Evolutionary conservation across 2,329 filamentous ascomycete species (phyloP).

Genomic region (Calonectria montana): DNA sequence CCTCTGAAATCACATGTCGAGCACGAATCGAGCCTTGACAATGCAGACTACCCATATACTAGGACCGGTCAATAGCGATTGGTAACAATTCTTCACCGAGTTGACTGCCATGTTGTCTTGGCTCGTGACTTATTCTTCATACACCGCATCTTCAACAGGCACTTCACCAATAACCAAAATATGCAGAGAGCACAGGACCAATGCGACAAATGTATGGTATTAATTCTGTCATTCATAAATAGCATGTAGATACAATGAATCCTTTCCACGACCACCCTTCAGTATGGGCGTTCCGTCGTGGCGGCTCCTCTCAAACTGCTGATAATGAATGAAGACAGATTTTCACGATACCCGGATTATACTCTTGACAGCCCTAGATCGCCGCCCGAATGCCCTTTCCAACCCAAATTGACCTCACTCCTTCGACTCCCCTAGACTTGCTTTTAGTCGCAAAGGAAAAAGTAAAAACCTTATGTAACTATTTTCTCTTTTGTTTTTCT

Average conservation of each 20-base stretch:
- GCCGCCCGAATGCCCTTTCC: constrained; percentile 38
- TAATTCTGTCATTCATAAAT: constrained; percentile 43
- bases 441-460: constrained; percentile 37
- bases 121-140: not conserved
- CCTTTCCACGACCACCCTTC: constrained; percentile 21
- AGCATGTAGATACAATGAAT: constrained; percentile 36
- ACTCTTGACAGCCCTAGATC: constrained; percentile 38
- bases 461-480: constrained; percentile 41
- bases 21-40: not conserved
- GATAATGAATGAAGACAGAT: constrained; percentile 35
- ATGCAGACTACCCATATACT: not conserved
- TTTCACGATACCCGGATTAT: constrained; percentile 31
- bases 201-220: constrained; percentile 12
- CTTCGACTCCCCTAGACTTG: constrained; percentile 38
- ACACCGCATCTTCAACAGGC: not conserved
- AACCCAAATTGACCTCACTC: constrained; percentile 38
- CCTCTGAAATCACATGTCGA: constrained; percentile 3
- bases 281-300: constrained; percentile 22
- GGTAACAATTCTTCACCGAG: not conserved
- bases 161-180: not conserved
- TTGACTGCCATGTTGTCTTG: not conserved
- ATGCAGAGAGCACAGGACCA: not conserved
- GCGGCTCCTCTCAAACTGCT: constrained; percentile 22
- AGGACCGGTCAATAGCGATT: not conserved
- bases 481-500: constrained; percentile 42